Evolutionary conservation across 2,329 filamentous ascomycete species (phyloP), one percentile per base, ranked within the genome.

Genomic region (Aureobasidium namibiae): DNA sequence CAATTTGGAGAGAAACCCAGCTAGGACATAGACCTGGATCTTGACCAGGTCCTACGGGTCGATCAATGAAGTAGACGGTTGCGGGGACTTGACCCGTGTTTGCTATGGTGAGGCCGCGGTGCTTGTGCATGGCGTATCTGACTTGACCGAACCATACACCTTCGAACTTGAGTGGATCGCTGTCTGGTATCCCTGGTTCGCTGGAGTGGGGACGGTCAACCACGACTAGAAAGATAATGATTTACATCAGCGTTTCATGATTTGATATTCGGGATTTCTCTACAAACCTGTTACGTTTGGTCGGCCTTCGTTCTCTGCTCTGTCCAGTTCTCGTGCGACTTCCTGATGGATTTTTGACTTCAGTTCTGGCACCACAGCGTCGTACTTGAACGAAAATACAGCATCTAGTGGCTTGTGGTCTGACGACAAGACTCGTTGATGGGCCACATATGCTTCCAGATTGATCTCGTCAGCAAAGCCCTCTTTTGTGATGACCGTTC

Each of bases 391-490:
- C 0, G 83, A 87, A 68, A 97, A 97, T 0, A 92, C 77, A 0
- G 91, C 90, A 61, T 86, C 83, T 1, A 99, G 76, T 0, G 94
- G 95, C 70, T 99, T 99, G 73, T 99, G 94, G 67, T 99, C 94
- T 0, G 92, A 97, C 0, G 92, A 96, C 16, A 89, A 82, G 24
- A 99, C 86, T 18, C 88, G 82, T 71, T 97, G 94, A 67, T 97
- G 90, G 0, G 92, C 92, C 0, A 86, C 84, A 70, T 99, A 99
- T 60, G 88, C 78, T 56, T 84, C 77, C n/a, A 85, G 71, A 24
- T 71, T 67, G 29, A 86, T 76, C 46, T 77, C 74, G 60, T 84
- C 81, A 29, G 80, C 73, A 58, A 78, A 81, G 0, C 82, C 82
- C 24, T 85, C 82, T 62, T 82, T 84, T 0, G 83, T 84, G 3